Evolutionary conservation across 768 basidiomycete species (phyloP).

Genomic region (Suillus discolor): DNA sequence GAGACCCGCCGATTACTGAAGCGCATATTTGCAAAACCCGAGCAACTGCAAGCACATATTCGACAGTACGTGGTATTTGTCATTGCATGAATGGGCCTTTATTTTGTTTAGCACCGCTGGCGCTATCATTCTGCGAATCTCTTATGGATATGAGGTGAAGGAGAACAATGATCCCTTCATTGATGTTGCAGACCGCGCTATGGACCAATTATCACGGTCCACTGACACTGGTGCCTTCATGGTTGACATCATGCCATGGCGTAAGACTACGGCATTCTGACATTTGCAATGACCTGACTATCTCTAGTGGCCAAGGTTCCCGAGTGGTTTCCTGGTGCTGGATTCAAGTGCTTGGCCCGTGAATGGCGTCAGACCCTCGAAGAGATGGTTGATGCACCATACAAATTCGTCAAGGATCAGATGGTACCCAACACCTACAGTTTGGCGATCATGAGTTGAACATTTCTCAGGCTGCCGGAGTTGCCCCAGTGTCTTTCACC

Average conservation of each 20-base stretch:
- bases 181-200: conserved; percentile 50
- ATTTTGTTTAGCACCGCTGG: conserved; percentile 44
- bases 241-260: conserved; percentile 53
- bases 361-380: conserved; percentile 55
- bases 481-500: conserved; percentile 49
- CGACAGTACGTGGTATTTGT: conserved; percentile 37
- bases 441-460: too few relatives aligned
- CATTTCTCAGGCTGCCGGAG: conserved; percentile 53
- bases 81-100: conserved; percentile 1
- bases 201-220: conserved; percentile 51
- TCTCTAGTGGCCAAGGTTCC: conserved; percentile 46
- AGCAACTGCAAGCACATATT: conserved; percentile 38
- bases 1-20: conserved; percentile 46
- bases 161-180: conserved; percentile 54
- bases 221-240: conserved; percentile 48
- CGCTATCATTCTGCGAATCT: conserved; percentile 52
- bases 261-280: conserved; percentile 24
- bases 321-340: conserved; percentile 58
- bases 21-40: conserved; percentile 40
- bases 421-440: conserved; percentile 39
- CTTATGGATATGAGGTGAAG: conserved; percentile 58
- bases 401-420: conserved; percentile 62
- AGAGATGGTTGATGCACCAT: conserved; percentile 59
- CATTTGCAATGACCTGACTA: not conserved
- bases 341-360: conserved; percentile 54